These are phyloP conservation scores for Filobasidium floriforme DNA, from an alignment of 768 basidiomycete species.

Conservation along the genomic window DNA sequence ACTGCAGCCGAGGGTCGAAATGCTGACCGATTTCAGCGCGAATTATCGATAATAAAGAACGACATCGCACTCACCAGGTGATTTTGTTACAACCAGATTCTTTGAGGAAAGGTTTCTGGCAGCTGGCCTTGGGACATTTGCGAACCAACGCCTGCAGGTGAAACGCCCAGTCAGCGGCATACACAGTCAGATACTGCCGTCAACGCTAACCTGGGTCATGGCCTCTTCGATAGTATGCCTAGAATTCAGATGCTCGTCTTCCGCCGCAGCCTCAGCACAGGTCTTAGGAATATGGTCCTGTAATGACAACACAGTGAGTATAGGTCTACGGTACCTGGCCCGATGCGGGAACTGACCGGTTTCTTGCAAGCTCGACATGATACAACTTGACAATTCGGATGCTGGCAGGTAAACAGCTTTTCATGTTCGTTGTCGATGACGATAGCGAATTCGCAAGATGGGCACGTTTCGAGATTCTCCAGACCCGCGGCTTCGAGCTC, in stretches of 20 bases:
- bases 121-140: conserved; percentile 65
- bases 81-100: conserved; percentile 74
- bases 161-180: background rate
- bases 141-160: conserved; percentile 60
- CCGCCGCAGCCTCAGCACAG: conserved; percentile 36
- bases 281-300: conserved; percentile 46
- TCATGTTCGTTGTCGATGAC: conserved; percentile 65
- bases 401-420: conserved; percentile 56
- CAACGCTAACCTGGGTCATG: conserved; percentile 56
- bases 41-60: conserved; percentile 10
- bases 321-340: no score
- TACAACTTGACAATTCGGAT: conserved; percentile 59
- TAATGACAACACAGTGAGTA: background rate
- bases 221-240: conserved; percentile 81
- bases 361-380: conserved; percentile 76
- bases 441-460: conserved; percentile 78
- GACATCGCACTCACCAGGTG: conserved; percentile 20
- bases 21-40: background rate
- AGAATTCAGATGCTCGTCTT: conserved; percentile 68
- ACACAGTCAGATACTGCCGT: no score
- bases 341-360: conserved; percentile 52
- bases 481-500: conserved; percentile 71
- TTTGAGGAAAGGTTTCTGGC: conserved; percentile 56
- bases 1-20: conserved; percentile 40
- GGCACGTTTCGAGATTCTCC: conserved; percentile 78